Evolutionary conservation across 306 rosid species (phyloP), one percentile per base, ranked within the genome.

Genomic region (Quercus agrifolia): DNA sequence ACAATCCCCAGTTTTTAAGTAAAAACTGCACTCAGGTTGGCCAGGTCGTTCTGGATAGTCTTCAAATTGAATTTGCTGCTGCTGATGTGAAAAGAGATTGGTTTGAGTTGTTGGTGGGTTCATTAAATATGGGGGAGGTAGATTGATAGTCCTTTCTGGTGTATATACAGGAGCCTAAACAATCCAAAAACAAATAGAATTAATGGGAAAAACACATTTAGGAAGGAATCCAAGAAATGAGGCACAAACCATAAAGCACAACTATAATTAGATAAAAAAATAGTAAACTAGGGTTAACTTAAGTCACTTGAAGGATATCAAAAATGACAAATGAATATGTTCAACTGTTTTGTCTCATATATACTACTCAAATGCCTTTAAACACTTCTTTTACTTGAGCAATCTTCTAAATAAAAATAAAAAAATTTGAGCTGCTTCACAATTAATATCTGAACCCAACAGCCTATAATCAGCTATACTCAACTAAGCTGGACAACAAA

Each of bases 41-140:
- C 98, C 98, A 41, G 97, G 98, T 79, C 98, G 87, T 80, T 96
- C 98, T 3, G 96, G 99, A 83, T 71, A 91, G 73, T 89, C 96
- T 31, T 85, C 97, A 31, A 77, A 78, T 75, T 70, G 88, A 52
- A 79, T 80, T 44, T 75, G 90, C 80, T 80, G 89, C 54, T 85
- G 92, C 79, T 68, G 89, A 80, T 79, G 93, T 64, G 70, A 57
- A 79, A 83, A 93, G 55, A 77, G 70, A 83, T 90, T 89, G 76
- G 90, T 77, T 78, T 87, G 97, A 13, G 79, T 71, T 63, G 86
- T 82, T 19, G 90, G 82, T 70, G 81, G 90, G 86, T 82, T 91
- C 90, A 89, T 46, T 33, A 79, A 83, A 74, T 79, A 91, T 14
- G 93, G 35, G 19, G 92, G 81, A 79, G 94, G 85, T n/a, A 87